Evolutionary conservation across 768 basidiomycete genomes (phyloP), one percentile per base, ranked within the genome.

Genomic region (Porpolomopsis calyptriformis): DNA sequence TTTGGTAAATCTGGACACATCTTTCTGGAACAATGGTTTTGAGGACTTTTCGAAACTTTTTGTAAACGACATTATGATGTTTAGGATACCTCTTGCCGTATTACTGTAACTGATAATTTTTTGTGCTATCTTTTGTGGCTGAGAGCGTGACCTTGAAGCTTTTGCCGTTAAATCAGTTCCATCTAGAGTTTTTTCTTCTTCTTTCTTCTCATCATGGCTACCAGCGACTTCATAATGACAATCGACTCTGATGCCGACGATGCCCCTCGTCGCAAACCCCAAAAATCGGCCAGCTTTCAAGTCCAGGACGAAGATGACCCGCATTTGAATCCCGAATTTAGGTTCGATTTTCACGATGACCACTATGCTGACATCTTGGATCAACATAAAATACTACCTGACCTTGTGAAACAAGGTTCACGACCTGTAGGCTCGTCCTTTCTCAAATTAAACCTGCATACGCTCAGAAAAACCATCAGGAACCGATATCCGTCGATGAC

Each of bases 401-500:
- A 82, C 56, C 55, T 76, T 27, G 78, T 82, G 24, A 76, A 77
- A 64, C 72, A 70, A 36, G 76, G 80, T 35, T 71, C 66, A 45
- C 84, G 76, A 62, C 78, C 75, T 22, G 83, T 85, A 59, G 49
- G 72, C 64, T 52, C 29, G 22, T 24, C 16, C n/a, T 49, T 34
- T 43, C 24, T 29, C 22, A 27, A 33, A 37, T 31, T 40, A 43
- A 4, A 14, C 23, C 43, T 50, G n/a, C n/a, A n/a, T 29, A 50
- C 45, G 43, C 52, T 34, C 43, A 29, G 31, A 48, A 20, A 45
- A 26, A 26, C 22, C 14, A 39, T 4, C 51, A 88, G 82, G 67
- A 76, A 59, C 81, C 82, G n/a, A 77, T 94, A 44, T 88, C 83
- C 37, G 82, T 97, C 8, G 85, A 94, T 60, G 89, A 94, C 56